These are phyloP conservation scores for Acanthamoeba castellanii DNA, from an alignment of 208 protist species.

Conservation along the genomic window DNA sequence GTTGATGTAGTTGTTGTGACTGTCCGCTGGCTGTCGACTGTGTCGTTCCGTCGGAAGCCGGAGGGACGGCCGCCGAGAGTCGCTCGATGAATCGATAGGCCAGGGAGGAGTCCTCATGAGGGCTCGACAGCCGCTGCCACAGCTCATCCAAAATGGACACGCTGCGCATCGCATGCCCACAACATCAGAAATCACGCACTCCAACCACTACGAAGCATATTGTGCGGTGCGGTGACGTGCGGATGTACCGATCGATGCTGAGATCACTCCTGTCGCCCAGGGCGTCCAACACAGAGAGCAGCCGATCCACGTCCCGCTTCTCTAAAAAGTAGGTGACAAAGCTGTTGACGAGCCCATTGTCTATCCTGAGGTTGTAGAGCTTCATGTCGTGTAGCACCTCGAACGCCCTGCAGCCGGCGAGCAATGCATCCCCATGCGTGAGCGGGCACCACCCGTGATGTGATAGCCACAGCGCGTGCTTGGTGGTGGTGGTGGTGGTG, in stretches of 20 bases:
- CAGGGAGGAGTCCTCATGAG: no score
- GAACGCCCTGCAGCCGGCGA: not conserved
- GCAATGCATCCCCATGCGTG: not conserved
- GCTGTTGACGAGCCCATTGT: not conserved
- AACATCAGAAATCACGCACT: not conserved
- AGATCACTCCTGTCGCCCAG: not conserved
- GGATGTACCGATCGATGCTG: not conserved
- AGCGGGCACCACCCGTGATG: not conserved
- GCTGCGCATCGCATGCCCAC: not conserved
- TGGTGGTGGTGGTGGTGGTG: no score
- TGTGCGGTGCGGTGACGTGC: not conserved
- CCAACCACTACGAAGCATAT: not conserved
- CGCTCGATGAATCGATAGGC: no score
- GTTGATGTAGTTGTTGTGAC: no score
- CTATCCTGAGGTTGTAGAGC: not conserved
- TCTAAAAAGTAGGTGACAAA: slow-evolving; percentile 1
- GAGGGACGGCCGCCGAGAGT: no score
- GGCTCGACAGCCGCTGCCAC: not conserved
- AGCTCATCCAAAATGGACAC: not conserved
- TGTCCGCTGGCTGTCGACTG: no score
- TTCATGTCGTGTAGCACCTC: not conserved
- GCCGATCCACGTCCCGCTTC: not conserved
- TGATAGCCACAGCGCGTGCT: no score
- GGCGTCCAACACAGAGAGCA: not conserved
- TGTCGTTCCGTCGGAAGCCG: not conserved